These are phyloP conservation scores for Naganishia randhawae DNA, from an alignment of 768 basidiomycete species.

Conservation along the genomic window DNA sequence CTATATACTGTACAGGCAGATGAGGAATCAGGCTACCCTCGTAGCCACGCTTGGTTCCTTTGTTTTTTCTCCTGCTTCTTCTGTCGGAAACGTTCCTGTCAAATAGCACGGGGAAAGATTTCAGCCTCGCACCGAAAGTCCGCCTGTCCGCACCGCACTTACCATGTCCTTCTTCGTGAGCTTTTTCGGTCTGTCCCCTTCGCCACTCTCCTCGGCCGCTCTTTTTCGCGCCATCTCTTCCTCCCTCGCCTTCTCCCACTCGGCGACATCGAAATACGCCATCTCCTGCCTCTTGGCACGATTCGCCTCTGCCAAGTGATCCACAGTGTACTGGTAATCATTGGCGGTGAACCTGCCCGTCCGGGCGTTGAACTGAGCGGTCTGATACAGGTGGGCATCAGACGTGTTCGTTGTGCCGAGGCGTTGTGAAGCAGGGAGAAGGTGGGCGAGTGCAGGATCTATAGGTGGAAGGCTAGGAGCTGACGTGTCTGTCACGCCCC, in stretches of 20 bases:
- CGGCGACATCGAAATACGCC: slow-evolving; percentile 48
- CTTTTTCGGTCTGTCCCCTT: slow-evolving; percentile 30
- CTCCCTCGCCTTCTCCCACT: slow-evolving; percentile 44
- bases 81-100: slow-evolving; percentile 49
- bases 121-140: not conserved
- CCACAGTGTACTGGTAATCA: slow-evolving; percentile 41
- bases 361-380: slow-evolving; percentile 46
- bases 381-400: slow-evolving; percentile 31
- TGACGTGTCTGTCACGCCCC: not conserved
- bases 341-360: slow-evolving; percentile 46
- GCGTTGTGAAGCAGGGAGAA: slow-evolving; percentile 37
- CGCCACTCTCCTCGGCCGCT: slow-evolving; percentile 24
- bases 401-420: not conserved
- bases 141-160: slow-evolving; percentile 24
- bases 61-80: slow-evolving; percentile 43
- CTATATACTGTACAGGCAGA: not conserved
- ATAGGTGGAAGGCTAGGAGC: slow-evolving; percentile 31
- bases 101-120: not conserved
- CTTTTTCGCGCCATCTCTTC: slow-evolving; percentile 35
- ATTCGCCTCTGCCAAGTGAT: slow-evolving; percentile 46
- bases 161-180: slow-evolving; percentile 50
- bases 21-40: slow-evolving; percentile 34
- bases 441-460: slow-evolving; percentile 43
- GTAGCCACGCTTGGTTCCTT: slow-evolving; percentile 44
- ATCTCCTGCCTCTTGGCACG: slow-evolving; percentile 44